Evolutionary conservation across 1,284 basidiomycete species (phyloP).

Genomic region (Veloboletus limbatus): DNA sequence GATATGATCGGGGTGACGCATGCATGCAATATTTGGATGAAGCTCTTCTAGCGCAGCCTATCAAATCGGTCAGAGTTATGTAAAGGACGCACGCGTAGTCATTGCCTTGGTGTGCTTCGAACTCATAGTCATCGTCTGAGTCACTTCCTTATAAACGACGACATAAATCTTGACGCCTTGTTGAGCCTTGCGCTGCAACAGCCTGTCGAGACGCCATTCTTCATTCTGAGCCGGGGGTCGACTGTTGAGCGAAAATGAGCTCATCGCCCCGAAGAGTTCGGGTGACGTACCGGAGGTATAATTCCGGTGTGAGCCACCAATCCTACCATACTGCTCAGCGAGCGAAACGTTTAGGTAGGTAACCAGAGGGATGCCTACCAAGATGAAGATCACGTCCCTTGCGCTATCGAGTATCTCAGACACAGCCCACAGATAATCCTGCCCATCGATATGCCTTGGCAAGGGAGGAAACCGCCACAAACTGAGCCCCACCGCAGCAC

Average conservation of each 20-base stretch:
- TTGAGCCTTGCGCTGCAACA: constrained; percentile 84
- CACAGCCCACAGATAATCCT: constrained; percentile 92
- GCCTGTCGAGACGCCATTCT: constrained; percentile 82
- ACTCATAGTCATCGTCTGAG: constrained; percentile 85
- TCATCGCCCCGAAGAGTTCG: neutral
- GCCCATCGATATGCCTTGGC: constrained; percentile 80
- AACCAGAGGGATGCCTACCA: constrained; percentile 40
- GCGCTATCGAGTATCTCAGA: constrained; percentile 84
- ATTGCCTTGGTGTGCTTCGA: constrained; percentile 81
- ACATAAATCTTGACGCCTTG: constrained; percentile 89
- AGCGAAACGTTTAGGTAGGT: neutral
- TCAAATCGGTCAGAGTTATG: constrained; percentile 7
- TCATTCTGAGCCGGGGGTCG: constrained; percentile 81
- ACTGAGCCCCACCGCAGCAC: neutral
- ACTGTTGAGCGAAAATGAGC: constrained; percentile 33
- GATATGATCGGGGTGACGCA: constrained; percentile 89
- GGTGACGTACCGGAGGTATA: constrained; percentile 61
- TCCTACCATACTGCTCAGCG: constrained; percentile 46
- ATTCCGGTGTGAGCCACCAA: constrained; percentile 91
- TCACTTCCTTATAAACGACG: constrained; percentile 89
- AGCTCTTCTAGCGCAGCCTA: constrained; percentile 75
- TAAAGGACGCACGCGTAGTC: neutral
- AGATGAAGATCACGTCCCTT: constrained; percentile 74
- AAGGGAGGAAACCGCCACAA: neutral
- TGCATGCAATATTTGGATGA: constrained; percentile 83